Conservation (phyloP, 2,329 filamentous ascomycete species). For the Ceratocystis cubensis region DNA sequence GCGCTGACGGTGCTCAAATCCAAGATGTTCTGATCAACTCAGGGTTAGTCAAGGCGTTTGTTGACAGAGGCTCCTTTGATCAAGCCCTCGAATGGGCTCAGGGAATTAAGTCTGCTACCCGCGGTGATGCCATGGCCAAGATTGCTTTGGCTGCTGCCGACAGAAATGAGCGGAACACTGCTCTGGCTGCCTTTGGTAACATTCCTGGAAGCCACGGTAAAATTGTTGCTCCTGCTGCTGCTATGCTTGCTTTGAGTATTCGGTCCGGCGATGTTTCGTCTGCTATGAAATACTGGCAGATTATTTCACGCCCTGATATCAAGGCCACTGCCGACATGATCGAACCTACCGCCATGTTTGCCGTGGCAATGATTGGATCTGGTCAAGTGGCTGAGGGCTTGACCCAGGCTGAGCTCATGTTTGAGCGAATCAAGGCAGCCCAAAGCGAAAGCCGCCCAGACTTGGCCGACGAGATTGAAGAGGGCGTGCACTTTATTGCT, state of each 20-base stretch:
- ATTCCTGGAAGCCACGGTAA: slow-evolving; percentile 41
- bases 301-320: slow-evolving; percentile 52
- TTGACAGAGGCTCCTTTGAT: slow-evolving; percentile 55
- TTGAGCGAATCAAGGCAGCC: slow-evolving; percentile 61
- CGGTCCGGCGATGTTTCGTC: slow-evolving; percentile 66
- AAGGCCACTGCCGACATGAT: slow-evolving; percentile 55
- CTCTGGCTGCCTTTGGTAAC: slow-evolving; percentile 51
- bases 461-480: slow-evolving; percentile 68
- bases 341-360: slow-evolving; percentile 83
- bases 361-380: slow-evolving; percentile 73
- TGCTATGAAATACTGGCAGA: slow-evolving; percentile 69
- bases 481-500: slow-evolving; percentile 59
- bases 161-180: slow-evolving; percentile 55
- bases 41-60: slow-evolving; percentile 67
- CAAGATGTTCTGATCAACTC: slow-evolving; percentile 58
- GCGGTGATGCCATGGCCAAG: slow-evolving; percentile 52
- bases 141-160: slow-evolving; percentile 74
- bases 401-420: slow-evolving; percentile 70
- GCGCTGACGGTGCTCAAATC: slow-evolving; percentile 47
- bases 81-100: slow-evolving; percentile 65
- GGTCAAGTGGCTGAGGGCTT: slow-evolving; percentile 75
- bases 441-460: slow-evolving; percentile 36
- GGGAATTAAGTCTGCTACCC: slow-evolving; percentile 40
- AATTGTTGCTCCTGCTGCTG: slow-evolving; percentile 52
- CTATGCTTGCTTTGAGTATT: slow-evolving; percentile 75